Evolutionary conservation across 2,329 filamentous ascomycete genomes (phyloP), one percentile per base, ranked within the genome.

Genomic region (Aspergillus unguis): DNA sequence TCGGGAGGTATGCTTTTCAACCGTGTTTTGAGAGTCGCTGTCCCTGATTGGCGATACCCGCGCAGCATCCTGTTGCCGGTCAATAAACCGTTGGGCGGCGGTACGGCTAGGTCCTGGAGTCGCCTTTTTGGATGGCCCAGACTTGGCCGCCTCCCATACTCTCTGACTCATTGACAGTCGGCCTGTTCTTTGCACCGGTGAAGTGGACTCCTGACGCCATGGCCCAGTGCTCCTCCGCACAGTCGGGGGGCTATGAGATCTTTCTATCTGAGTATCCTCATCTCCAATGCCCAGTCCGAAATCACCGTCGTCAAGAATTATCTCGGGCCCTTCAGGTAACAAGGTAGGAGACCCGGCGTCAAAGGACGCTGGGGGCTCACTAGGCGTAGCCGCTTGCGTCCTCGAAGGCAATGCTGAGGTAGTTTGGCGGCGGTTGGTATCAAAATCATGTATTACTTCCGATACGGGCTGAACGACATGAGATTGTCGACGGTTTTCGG

Each of bases 31-130:
- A 5, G 55, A 42, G 6, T 60, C 59, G 29, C 26, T 48, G 6
- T 71, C 56, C 11, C 61, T 62, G 27, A 73, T 70, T 0, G 70
- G 68, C 3, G 69, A 72, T 5, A 75, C 61, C 28, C 66, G 64
- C 3, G 53, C 50, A 10, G 71, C 70, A 40, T 63, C 61, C 3
- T 46, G 50, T 52, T 75, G 72, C 1, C 65, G 69, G 50, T 73
- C 68, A 26, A 74, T 68, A 44, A 73, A 70, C 6, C 65, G 58
- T 25, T 54, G 51, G 6, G 52, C 60, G 4, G 48, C 33, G n/a
- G 17, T 33, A 25, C 41, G 27, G 7, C 33, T 31, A 10, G 44
- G 40, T 17, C 11, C 36, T 32, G 41, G 17, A 35, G 42, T 17
- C 4, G 40, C n/a, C 6, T 44, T 38, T 26, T 41, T 46, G 17